Evolutionary conservation across 2,329 filamentous ascomycete genomes (phyloP).

Genomic region (Huntiella savannae): DNA sequence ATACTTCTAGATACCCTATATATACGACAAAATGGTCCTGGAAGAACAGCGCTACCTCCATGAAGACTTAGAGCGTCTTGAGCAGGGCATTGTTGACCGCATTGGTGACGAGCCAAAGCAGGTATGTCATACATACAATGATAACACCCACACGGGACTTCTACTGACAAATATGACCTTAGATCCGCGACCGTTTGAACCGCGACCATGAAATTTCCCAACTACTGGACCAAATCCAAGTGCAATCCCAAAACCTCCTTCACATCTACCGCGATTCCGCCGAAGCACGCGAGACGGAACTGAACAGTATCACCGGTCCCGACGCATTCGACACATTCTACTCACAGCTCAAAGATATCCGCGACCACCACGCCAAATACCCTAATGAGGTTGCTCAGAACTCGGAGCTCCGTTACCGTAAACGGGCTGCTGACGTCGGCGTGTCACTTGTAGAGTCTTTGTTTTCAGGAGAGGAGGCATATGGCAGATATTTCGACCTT

Average conservation of each 20-base stretch:
- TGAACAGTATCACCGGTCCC: slow-evolving; percentile 65
- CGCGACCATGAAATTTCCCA: slow-evolving; percentile 82
- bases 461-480: slow-evolving; percentile 91
- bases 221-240: slow-evolving; percentile 72
- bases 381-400: slow-evolving; percentile 93
- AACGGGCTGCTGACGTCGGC: slow-evolving; percentile 31
- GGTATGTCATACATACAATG: slow-evolving; percentile 29
- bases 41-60: slow-evolving; percentile 90
- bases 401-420: slow-evolving; percentile 77
- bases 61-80: slow-evolving; percentile 88
- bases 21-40: slow-evolving; percentile 43
- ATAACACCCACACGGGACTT: slow-evolving; percentile 1
- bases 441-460: slow-evolving; percentile 61
- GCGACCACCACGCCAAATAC: slow-evolving; percentile 75
- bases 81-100: slow-evolving; percentile 82
- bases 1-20: neutral
- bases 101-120: slow-evolving; percentile 76
- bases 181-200: slow-evolving; percentile 78
- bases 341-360: slow-evolving; percentile 61
- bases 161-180: slow-evolving; percentile 14
- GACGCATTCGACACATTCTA: slow-evolving; percentile 87
- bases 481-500: slow-evolving; percentile 81
- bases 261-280: slow-evolving; percentile 69
- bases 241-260: slow-evolving; percentile 63
- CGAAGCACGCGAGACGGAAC: slow-evolving; percentile 54